Conservation (phyloP, 768 basidiomycete species). For the Serpula lacrymans region DNA sequence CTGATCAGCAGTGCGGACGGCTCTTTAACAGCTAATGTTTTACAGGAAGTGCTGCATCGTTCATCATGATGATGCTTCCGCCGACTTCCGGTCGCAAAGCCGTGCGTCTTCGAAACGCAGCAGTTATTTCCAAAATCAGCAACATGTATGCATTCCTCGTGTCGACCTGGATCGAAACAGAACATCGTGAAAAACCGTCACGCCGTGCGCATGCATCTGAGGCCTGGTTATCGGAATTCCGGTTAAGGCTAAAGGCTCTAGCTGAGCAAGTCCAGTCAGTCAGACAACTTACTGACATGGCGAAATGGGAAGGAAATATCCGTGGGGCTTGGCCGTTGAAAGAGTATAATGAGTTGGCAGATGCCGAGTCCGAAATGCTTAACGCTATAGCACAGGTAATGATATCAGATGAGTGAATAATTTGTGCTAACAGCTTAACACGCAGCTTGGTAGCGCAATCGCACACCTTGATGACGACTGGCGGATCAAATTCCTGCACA, state of each 20-base stretch:
- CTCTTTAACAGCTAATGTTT: conserved; percentile 1
- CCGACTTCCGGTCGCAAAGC: conserved; percentile 46
- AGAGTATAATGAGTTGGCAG: conserved; percentile 41
- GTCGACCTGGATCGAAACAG: conserved; percentile 35
- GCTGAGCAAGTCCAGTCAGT: conserved; percentile 32
- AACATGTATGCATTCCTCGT: conserved; percentile 41
- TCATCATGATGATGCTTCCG: conserved; percentile 53
- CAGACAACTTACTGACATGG: conserved; percentile 30
- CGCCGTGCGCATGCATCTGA: conserved; percentile 2
- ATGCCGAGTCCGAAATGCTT: conserved; percentile 40
- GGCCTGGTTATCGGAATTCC: conserved; percentile 24
- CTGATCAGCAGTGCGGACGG: too few species aligned
- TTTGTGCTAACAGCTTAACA: conserved; percentile 1
- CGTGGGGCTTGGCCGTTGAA: conserved; percentile 51
- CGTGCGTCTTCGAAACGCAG: conserved; percentile 42
- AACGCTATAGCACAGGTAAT: conserved; percentile 34
- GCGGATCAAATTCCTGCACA: conserved; percentile 37
- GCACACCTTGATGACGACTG: conserved; percentile 39
- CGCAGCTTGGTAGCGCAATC: conserved; percentile 39
- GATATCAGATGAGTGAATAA: not conserved
- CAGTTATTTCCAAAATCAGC: conserved; percentile 36
- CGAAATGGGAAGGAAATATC: conserved; percentile 46
- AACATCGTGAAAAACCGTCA: conserved; percentile 6
- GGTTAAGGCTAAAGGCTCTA: conserved; percentile 27
- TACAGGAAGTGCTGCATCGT: conserved; percentile 46